These are phyloP conservation scores for Pseudogymnoascus sp. DNA, from an alignment of 2,329 filamentous ascomycete species.

Conservation along the genomic window DNA sequence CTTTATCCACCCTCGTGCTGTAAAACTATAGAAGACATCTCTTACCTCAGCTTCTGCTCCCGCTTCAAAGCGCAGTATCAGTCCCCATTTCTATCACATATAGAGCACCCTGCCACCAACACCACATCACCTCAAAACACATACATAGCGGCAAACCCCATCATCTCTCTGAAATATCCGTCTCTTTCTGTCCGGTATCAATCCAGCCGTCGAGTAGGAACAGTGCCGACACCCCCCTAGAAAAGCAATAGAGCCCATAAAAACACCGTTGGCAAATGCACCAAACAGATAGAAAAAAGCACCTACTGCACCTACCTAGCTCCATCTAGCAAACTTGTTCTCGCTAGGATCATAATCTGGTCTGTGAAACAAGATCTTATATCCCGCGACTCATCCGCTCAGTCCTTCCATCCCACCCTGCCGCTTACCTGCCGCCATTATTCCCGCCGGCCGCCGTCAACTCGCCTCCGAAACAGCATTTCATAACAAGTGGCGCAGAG, in stretches of 20 bases:
- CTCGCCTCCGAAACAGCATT: neutral
- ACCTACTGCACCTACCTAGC: neutral
- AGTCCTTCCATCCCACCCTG: neutral
- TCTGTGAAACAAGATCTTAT: neutral
- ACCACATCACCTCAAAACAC: neutral
- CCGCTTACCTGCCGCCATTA: neutral
- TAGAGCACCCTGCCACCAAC: neutral
- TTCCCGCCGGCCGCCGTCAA: neutral
- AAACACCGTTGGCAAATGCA: neutral
- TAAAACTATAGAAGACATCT: neutral
- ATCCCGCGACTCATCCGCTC: neutral
- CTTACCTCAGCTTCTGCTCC: neutral
- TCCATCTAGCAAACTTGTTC: neutral
- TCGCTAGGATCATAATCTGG: neutral
- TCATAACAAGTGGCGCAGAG: neutral
- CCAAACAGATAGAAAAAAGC: neutral
- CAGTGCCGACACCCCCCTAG: neutral
- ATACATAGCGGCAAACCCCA: neutral
- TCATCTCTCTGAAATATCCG: neutral
- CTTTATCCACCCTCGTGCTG: neutral
- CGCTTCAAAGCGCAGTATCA: neutral
- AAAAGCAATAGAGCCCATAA: neutral
- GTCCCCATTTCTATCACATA: neutral
- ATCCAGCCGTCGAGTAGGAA: neutral
- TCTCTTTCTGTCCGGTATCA: neutral